phyloP scores from a whole-genome alignment of 495 filamentous ascomycete genomes.

The Aspergillus carlsbadensis region DNA sequence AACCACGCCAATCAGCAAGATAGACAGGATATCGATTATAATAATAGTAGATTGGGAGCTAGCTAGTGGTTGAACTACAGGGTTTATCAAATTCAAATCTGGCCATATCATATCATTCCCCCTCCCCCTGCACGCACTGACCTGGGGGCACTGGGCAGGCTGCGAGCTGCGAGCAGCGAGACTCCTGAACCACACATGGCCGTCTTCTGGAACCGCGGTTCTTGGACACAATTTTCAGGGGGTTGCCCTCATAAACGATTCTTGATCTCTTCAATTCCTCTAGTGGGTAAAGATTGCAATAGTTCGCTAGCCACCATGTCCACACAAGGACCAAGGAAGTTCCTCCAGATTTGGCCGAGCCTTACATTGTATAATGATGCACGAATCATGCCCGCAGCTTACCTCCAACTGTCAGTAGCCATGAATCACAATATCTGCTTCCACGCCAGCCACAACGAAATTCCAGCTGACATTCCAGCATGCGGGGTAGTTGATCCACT shows the following conservation, averaged over 20 bases:
- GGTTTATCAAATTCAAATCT: background rate
- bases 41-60: background rate
- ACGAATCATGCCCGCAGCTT: background rate
- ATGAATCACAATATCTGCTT: background rate
- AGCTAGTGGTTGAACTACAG: background rate
- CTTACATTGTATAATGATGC: background rate
- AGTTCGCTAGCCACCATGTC: background rate
- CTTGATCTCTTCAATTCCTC: background rate
- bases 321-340: background rate
- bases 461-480: background rate
- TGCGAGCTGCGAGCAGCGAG: background rate
- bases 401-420: background rate
- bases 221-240: background rate
- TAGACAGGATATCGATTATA: background rate
- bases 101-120: no score
- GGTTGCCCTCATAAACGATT: background rate
- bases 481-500: conserved; percentile 7
- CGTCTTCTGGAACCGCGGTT: conserved; percentile 1
- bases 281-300: background rate
- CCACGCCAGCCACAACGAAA: background rate
- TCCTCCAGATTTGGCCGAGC: background rate
- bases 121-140: no score
- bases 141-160: background rate
- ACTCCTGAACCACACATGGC: conserved; percentile 4
- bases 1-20: background rate